Evolutionary conservation across 768 basidiomycete species (phyloP).

Genomic region (Hygrocybe coccinea): DNA sequence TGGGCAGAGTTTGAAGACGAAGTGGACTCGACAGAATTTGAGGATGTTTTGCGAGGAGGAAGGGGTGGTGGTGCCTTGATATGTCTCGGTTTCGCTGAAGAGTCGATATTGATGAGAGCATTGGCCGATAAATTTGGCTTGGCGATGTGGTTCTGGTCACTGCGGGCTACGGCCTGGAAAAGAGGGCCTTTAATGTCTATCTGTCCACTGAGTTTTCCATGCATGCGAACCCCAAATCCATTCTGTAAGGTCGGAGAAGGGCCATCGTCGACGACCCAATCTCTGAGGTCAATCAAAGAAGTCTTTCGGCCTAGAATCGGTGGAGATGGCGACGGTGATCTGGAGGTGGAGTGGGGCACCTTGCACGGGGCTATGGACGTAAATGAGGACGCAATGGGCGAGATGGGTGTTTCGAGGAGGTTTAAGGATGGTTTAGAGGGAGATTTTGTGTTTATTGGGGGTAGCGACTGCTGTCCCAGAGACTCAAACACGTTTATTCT

Average conservation of each 20-base stretch:
- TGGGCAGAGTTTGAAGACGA: slow-evolving; percentile 28
- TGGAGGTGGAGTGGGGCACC: slow-evolving; percentile 17
- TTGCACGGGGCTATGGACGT: slow-evolving; percentile 40
- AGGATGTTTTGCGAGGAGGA: slow-evolving; percentile 63
- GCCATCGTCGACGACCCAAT: slow-evolving; percentile 69
- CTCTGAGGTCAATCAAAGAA: slow-evolving; percentile 65
- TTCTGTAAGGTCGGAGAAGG: slow-evolving; percentile 26
- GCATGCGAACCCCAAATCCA: slow-evolving; percentile 12
- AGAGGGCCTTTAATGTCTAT: background rate
- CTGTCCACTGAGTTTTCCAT: slow-evolving; percentile 11
- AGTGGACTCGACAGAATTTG: slow-evolving; percentile 40
- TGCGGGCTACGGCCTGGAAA: background rate
- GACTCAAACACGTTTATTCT: slow-evolving; percentile 65
- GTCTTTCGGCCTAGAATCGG: slow-evolving; percentile 47
- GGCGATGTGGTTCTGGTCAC: background rate
- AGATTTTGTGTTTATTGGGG: slow-evolving; percentile 9
- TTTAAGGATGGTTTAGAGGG: slow-evolving; percentile 20
- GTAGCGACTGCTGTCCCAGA: slow-evolving; percentile 29
- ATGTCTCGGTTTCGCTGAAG: slow-evolving; percentile 38
- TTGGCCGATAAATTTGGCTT: background rate
- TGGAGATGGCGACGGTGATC: slow-evolving; percentile 49
- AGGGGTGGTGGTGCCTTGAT: slow-evolving; percentile 46
- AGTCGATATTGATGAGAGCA: slow-evolving; percentile 51
- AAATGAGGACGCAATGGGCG: slow-evolving; percentile 40
- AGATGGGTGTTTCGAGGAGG: slow-evolving; percentile 48